Base-by-base conservation (phyloP, 73 alveolate genomes). In the Uronychia binucleata region DNA sequence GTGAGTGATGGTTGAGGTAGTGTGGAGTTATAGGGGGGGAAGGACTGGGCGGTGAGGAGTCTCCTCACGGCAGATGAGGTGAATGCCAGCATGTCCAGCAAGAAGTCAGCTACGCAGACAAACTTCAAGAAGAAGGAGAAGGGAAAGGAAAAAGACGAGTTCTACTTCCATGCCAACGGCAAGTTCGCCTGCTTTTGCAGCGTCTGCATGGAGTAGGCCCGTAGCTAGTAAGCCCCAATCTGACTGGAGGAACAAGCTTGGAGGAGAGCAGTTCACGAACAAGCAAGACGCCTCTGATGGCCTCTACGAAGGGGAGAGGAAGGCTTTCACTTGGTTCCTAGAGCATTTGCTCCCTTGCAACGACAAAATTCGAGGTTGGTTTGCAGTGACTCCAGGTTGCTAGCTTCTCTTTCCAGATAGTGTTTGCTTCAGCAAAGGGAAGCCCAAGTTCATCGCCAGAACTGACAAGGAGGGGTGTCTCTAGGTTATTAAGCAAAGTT, bases 361-460 rank as follows among this genome's bases (percentile, higher is more conserved):
- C 75, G 90, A 81, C 30, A 80, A 86, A 32, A 30, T 88, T n/a
- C 74, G 78, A 58, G 67, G 67, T 46, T 11, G 5, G 67, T 46
- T 46, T 5, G 19, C 5, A 46, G 19, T 46, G 5, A 5, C 19
- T 46, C 5, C 19, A 46, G 94, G 94, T 1, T 81, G 90, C 34
- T 30, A 67, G 26, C 83, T 81, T 57, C 79, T 74, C 29, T 88
- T 88, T 78, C 94, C 94, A n/a, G 94, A 88, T 67, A 35, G 88
- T 0, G 94, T 88, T 5, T 80, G 79, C 80, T 88, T 88, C 79
- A 30, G 59, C 35, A 58, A 80, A 1, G 94, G 94, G 33, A 88
- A 82, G 59, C 94, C 94, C 11, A 31, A 75, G 74, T 88, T 88
- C 32, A 88, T 88, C 33, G 88, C 89, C n/a, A 88, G 75, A 57